phyloP scores from a whole-genome alignment of 164 flowering plant species.

The Akebia trifoliata region DNA sequence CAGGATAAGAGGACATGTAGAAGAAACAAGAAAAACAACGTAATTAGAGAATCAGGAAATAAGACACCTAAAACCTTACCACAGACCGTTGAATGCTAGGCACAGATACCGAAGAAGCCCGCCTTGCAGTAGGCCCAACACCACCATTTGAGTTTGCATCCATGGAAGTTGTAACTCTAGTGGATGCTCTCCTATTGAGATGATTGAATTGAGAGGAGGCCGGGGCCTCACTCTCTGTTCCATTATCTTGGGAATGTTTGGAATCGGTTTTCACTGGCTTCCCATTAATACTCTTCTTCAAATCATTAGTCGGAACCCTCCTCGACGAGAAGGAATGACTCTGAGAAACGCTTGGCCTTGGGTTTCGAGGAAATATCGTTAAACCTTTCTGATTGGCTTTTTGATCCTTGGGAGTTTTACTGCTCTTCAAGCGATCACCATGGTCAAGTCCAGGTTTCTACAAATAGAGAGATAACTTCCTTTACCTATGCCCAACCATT shows the following conservation, averaged over 20 bases:
- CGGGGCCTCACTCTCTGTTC: constrained; percentile 20
- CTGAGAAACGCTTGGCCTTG: constrained; percentile 43
- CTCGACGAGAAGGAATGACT: constrained; percentile 62
- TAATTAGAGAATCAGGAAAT: no score
- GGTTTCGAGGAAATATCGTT: constrained; percentile 22
- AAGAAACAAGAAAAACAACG: neutral
- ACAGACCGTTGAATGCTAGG: constrained; percentile 25
- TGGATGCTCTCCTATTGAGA: constrained; percentile 27
- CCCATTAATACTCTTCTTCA: constrained; percentile 53
- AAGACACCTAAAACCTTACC: constrained; percentile 34
- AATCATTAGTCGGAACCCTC: constrained; percentile 30
- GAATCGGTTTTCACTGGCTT: constrained; percentile 27
- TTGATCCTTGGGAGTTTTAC: constrained; percentile 31
- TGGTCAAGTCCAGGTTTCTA: constrained; percentile 29
- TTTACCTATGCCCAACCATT: neutral
- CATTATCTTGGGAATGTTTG: constrained; percentile 30
- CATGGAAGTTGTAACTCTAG: constrained; percentile 32
- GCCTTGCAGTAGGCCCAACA: constrained; percentile 18
- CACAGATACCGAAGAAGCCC: constrained; percentile 25
- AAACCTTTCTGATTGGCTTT: constrained; percentile 27
- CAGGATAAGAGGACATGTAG: neutral
- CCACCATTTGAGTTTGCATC: constrained; percentile 18
- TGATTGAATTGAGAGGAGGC: constrained; percentile 17
- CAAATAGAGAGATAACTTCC: neutral
- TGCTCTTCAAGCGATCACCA: constrained; percentile 27